These are phyloP conservation scores for Aspergillus tanneri DNA, from an alignment of 2,329 filamentous ascomycete species.

Conservation along the genomic window DNA sequence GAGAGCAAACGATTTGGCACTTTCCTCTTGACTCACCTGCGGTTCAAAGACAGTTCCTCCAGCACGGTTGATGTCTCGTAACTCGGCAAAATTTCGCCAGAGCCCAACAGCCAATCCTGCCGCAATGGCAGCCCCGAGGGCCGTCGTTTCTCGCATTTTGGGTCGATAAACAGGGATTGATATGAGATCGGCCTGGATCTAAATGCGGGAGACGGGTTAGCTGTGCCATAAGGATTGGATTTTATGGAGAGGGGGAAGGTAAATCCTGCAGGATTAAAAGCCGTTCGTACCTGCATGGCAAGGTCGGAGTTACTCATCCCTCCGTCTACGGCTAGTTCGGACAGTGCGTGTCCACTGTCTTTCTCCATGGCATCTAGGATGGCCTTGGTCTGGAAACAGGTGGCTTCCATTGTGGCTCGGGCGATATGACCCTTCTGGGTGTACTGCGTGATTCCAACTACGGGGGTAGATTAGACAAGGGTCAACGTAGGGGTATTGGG, in stretches of 20 bases:
- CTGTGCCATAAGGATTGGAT: background rate
- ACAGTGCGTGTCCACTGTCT: slow-evolving; percentile 75
- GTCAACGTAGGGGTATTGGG: background rate
- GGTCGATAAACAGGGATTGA: slow-evolving; percentile 78
- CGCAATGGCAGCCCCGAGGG: slow-evolving; percentile 80
- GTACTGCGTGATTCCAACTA: slow-evolving; percentile 79
- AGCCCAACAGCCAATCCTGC: slow-evolving; percentile 77
- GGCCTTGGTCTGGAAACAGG: slow-evolving; percentile 87
- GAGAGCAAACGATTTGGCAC: slow-evolving; percentile 59
- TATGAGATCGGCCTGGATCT: slow-evolving; percentile 80
- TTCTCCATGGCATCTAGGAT: slow-evolving; percentile 92
- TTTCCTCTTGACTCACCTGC: slow-evolving; percentile 54
- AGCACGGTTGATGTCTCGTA: slow-evolving; percentile 68
- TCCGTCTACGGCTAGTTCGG: slow-evolving; percentile 78
- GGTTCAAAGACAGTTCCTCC: slow-evolving; percentile 72
- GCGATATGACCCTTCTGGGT: slow-evolving; percentile 84
- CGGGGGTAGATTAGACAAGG: background rate
- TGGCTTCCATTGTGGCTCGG: slow-evolving; percentile 83
- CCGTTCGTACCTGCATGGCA: slow-evolving; percentile 69
- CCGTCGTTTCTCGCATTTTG: slow-evolving; percentile 82
- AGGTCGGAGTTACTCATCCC: slow-evolving; percentile 86
- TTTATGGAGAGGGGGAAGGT: too few relatives aligned
- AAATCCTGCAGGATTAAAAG: too few relatives aligned
- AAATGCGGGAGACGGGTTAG: background rate
- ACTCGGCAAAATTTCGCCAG: slow-evolving; percentile 72